Base-by-base conservation (phyloP, 192 early-diverging fungal species). In the Funneliformis mosseae region DNA sequence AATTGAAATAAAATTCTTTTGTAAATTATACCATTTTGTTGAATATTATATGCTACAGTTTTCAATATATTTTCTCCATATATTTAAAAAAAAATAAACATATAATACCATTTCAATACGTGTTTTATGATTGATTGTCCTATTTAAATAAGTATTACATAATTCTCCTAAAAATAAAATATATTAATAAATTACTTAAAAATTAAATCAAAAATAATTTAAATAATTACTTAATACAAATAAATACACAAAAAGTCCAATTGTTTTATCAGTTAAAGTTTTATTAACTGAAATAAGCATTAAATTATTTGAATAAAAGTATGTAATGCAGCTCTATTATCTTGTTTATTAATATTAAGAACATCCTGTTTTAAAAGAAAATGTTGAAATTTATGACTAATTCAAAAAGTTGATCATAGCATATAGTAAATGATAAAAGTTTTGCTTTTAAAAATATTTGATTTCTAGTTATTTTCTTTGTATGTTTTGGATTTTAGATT, bases 1-100 rank as follows among this genome's bases (percentile, higher is more conserved):
- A 8, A 62, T 62, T 62, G 61, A 62, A 25, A 62, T 62, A 62
- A 62, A 62, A 8, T 8, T 62, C 23, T 62, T 62, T 25, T 62
- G 61, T 62, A 62, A 62, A 62, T 21, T 62, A 62, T 62, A 62
- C 61, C 61, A 62, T 62, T 62, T 62, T 18, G 10, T 59, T 59
- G 50, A 59, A 59, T 59, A 59, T 16, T 59, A 4, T 3, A 59
- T 59, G 4, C 50, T 59, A 59, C 50, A 59, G 18, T 18, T 0
- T 59, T 59, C 50, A 59, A 59, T 18, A 59, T 59, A 59, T 3
- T 59, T 59, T 18, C 4, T 33, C 33, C 3, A 33, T 33, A 33
- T 33, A 33, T 33, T 62, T 23, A 4, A 8, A 62, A 62, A 62
- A 23, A 62, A 62, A 62, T 62, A 62, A 23, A 21, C 61, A 62